Evolutionary conservation across 2,329 filamentous ascomycete species (phyloP).

Genomic region (Beauveria caledonica): DNA sequence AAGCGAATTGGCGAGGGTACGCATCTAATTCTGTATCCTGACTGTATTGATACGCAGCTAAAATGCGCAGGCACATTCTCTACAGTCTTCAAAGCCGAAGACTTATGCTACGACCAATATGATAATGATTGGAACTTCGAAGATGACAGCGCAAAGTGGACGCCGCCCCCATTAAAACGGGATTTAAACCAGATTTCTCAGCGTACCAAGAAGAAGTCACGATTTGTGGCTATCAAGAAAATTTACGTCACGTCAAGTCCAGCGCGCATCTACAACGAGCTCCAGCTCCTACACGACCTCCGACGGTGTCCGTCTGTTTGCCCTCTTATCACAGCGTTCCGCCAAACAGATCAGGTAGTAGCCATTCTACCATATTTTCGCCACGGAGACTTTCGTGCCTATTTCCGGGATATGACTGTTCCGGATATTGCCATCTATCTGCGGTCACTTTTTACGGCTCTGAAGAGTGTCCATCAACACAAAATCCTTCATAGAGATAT

Average conservation of each 20-base stretch:
- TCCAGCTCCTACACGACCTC: slow-evolving; percentile 85
- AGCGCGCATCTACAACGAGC: slow-evolving; percentile 86
- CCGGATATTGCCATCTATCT: slow-evolving; percentile 86
- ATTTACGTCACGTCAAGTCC: slow-evolving; percentile 98
- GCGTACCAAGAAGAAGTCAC: slow-evolving; percentile 35
- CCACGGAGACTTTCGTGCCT: slow-evolving; percentile 88
- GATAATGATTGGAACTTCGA: slow-evolving; percentile 81
- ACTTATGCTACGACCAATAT: slow-evolving; percentile 75
- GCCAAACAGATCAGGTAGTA: slow-evolving; percentile 87
- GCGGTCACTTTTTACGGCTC: slow-evolving; percentile 74
- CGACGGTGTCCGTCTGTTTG: slow-evolving; percentile 78
- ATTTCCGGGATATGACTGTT: slow-evolving; percentile 85
- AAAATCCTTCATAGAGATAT: slow-evolving; percentile 91
- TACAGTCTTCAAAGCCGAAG: slow-evolving; percentile 97
- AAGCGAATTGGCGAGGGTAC: slow-evolving; percentile 94
- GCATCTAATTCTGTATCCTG: slow-evolving; percentile 9
- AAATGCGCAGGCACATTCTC: slow-evolving; percentile 77
- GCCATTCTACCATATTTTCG: slow-evolving; percentile 93
- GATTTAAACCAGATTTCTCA: slow-evolving; percentile 29
- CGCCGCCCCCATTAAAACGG: slow-evolving; percentile 57
- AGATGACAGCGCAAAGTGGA: slow-evolving; percentile 57
- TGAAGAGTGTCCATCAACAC: slow-evolving; percentile 73
- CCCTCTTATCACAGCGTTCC: slow-evolving; percentile 94
- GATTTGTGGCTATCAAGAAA: slow-evolving; percentile 96
- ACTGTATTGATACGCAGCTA: slow-evolving; percentile 11